Evolutionary conservation across 192 early-diverging fungal genomes (phyloP).

Genomic region (Coemansia asiatica): DNA sequence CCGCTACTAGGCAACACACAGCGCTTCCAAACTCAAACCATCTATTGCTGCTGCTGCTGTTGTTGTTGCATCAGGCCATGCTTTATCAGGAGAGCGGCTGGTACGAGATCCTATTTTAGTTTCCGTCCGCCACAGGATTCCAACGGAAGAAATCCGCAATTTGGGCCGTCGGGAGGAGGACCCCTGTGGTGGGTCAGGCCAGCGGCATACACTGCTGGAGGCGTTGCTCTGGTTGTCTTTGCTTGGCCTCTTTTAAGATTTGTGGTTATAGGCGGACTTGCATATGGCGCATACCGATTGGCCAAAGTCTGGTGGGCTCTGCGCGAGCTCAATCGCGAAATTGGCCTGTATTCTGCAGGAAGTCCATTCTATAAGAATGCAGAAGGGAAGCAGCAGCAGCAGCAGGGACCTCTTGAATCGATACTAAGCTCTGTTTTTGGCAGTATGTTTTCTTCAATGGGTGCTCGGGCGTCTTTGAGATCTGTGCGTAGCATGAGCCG

Average conservation of each 20-base stretch:
- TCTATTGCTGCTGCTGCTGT: background rate
- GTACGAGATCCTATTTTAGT: background rate
- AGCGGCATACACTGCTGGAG: slow-evolving; percentile 27
- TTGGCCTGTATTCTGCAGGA: background rate
- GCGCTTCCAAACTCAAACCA: background rate
- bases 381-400: background rate
- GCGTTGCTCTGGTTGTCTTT: slow-evolving; percentile 22
- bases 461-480: background rate
- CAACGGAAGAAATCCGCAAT: background rate
- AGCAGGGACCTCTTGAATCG: background rate
- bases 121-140: background rate
- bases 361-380: no score
- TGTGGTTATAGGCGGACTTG: slow-evolving; percentile 37
- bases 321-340: background rate
- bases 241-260: slow-evolving; percentile 46
- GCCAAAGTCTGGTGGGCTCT: slow-evolving; percentile 7
- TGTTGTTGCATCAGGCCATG: background rate
- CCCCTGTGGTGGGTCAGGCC: slow-evolving; percentile 25
- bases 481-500: background rate
- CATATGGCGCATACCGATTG: slow-evolving; percentile 27
- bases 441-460: background rate
- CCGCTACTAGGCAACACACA: background rate
- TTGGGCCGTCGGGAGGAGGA: background rate
- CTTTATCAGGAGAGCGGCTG: background rate
- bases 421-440: background rate